Evolutionary conservation across 495 filamentous ascomycete species (phyloP).

Genomic region (Cercophora samala): DNA sequence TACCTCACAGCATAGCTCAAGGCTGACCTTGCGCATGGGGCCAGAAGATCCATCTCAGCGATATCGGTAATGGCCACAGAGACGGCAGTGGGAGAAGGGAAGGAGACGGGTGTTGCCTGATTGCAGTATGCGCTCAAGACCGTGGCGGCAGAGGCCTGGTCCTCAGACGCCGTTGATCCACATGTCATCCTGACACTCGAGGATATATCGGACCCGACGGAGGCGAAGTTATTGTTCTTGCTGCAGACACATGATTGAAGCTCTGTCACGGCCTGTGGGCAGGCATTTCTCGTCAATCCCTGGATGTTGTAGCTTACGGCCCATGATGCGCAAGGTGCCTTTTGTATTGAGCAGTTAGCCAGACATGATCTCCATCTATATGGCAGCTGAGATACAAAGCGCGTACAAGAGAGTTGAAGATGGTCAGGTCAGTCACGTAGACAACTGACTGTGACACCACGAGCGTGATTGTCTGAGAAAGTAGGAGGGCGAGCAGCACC

Average conservation of each 20-base stretch:
- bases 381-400: neutral
- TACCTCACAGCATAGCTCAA: constrained; percentile 41
- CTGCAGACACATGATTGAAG: constrained; percentile 51
- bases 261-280: constrained; percentile 38
- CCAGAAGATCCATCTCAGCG: constrained; percentile 39
- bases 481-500: neutral
- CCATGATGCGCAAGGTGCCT: constrained; percentile 48
- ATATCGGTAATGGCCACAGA: constrained; percentile 48
- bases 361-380: neutral
- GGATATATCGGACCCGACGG: constrained; percentile 38
- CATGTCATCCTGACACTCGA: constrained; percentile 40
- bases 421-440: constrained; percentile 45
- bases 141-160: constrained; percentile 42
- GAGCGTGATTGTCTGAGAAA: neutral
- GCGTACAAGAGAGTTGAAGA: constrained; percentile 43
- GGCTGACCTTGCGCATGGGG: constrained; percentile 42
- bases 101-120: constrained; percentile 33
- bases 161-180: constrained; percentile 42
- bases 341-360: neutral
- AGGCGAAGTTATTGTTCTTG: constrained; percentile 45
- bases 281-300: constrained; percentile 38
- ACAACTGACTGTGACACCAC: constrained; percentile 20
- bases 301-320: constrained; percentile 44
- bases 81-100: constrained; percentile 41
- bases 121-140: constrained; percentile 48